These are phyloP conservation scores for Jackrogersella minutella DNA, from an alignment of 495 filamentous ascomycete genomes.

Conservation along the genomic window DNA sequence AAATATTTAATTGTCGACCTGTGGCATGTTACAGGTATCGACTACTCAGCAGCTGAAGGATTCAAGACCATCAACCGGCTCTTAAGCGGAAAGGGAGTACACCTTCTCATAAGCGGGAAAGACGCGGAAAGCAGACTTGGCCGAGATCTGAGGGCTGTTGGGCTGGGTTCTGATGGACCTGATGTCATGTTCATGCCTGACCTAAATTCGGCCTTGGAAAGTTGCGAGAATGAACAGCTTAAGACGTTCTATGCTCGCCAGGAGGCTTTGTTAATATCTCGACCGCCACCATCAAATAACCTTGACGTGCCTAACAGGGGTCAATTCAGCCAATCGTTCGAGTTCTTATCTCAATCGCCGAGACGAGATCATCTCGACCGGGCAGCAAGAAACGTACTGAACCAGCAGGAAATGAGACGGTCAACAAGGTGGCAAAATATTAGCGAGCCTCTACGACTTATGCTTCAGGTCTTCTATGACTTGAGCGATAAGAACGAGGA, in stretches of 20 bases:
- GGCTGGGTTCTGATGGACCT: slow-evolving; percentile 71
- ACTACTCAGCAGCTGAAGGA: slow-evolving; percentile 94
- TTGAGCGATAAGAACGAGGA: slow-evolving; percentile 85
- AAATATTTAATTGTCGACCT: slow-evolving; percentile 91
- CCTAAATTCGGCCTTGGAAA: slow-evolving; percentile 90
- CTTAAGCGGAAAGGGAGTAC: slow-evolving; percentile 73
- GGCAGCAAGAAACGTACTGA: slow-evolving; percentile 76
- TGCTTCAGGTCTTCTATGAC: slow-evolving; percentile 91
- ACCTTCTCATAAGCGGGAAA: slow-evolving; percentile 82
- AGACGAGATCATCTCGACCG: slow-evolving; percentile 77
- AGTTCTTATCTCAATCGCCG: slow-evolving; percentile 74
- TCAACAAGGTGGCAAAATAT: slow-evolving; percentile 77
- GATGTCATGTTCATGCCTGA: slow-evolving; percentile 83
- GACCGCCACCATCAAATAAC: slow-evolving; percentile 48
- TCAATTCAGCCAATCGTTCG: slow-evolving; percentile 39
- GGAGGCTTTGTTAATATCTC: slow-evolving; percentile 49
- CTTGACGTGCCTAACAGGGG: slow-evolving; percentile 62
- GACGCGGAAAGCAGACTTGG: slow-evolving; percentile 76
- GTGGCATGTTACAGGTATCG: slow-evolving; percentile 85
- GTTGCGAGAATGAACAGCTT: slow-evolving; percentile 93
- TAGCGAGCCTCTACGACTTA: slow-evolving; percentile 86
- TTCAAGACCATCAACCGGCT: slow-evolving; percentile 92
- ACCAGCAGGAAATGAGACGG: slow-evolving; percentile 57
- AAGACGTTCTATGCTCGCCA: slow-evolving; percentile 78
- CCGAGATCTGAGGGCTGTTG: slow-evolving; percentile 78